Percentiles rank a stretch among this genome's conserved stretches.
These are phyloP conservation scores for Mallotus nudiflorus DNA, from an alignment of 345 rosid species.

Conservation along the genomic window DNA sequence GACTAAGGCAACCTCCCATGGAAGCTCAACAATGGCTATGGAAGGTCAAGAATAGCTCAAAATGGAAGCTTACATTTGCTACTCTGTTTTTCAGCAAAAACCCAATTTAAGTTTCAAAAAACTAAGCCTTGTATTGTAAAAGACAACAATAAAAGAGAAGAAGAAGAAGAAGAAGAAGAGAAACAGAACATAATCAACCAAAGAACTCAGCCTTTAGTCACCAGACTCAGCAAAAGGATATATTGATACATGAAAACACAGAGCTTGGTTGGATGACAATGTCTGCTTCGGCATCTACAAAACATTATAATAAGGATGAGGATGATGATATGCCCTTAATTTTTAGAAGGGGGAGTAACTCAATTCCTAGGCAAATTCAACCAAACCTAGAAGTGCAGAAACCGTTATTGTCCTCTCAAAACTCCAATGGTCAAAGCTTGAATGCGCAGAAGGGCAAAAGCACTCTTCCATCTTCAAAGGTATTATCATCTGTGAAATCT, in stretches of 20 bases:
- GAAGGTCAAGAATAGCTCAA: too few relatives aligned
- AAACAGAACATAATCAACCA: too few relatives aligned
- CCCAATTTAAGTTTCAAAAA: too few relatives aligned
- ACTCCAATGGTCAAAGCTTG: conserved; percentile 55
- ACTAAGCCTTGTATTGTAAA: too few relatives aligned
- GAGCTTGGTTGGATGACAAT: conserved; percentile 43
- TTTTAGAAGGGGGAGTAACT: conserved; percentile 52
- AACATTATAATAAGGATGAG: conserved; percentile 48
- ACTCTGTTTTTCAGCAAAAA: too few relatives aligned
- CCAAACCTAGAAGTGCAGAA: conserved; percentile 45
- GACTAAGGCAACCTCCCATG: too few relatives aligned
- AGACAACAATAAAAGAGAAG: background rate
- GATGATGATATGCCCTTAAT: conserved; percentile 52
- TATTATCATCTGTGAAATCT: conserved; percentile 46
- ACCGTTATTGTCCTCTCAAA: conserved; percentile 33
- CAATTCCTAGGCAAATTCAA: conserved; percentile 55
- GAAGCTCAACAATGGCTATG: too few relatives aligned
- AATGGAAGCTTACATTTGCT: too few relatives aligned
- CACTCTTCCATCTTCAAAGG: conserved; percentile 46
- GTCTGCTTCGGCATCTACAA: conserved; percentile 64
- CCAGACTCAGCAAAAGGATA: background rate
- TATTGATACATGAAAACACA: conserved; percentile 43
- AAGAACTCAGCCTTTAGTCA: background rate
- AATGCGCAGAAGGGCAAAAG: conserved; percentile 50
- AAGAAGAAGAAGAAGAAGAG: too few relatives aligned